These are phyloP conservation scores for Posidonia oceanica DNA, from an alignment of 116 monocot genomes.

Conservation along the genomic window DNA sequence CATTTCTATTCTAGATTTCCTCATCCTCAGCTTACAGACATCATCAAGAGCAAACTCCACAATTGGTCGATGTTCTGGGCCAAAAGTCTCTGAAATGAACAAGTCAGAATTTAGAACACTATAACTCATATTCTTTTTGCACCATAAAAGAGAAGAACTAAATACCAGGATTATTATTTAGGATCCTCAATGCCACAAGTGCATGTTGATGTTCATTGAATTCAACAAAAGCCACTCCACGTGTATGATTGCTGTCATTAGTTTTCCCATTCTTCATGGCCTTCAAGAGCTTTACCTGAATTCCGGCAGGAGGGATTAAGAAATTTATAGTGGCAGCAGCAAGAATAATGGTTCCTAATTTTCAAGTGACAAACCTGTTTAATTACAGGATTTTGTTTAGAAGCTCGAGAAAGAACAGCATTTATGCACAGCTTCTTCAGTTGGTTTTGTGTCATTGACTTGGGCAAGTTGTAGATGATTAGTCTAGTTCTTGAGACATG, in stretches of 20 bases:
- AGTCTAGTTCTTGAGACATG: conserved; percentile 90
- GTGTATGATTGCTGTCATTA: conserved; percentile 29
- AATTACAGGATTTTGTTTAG: conserved; percentile 81
- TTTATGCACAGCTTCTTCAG: conserved; percentile 67
- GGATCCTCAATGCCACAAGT: conserved; percentile 85
- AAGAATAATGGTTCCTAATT: neutral
- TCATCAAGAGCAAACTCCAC: conserved; percentile 86
- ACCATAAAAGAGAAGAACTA: neutral
- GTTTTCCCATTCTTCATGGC: conserved; percentile 56
- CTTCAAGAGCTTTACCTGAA: conserved; percentile 85
- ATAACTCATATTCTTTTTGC: neutral
- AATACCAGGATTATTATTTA: conserved; percentile 97
- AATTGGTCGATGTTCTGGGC: conserved; percentile 75
- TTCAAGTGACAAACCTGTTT: conserved; percentile 37
- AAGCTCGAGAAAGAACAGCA: conserved; percentile 78
- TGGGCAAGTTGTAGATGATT: conserved; percentile 87
- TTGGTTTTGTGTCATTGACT: conserved; percentile 57
- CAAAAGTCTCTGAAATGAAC: conserved; percentile 64
- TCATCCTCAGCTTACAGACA: conserved; percentile 8
- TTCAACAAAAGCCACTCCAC: conserved; percentile 93
- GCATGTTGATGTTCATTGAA: conserved; percentile 94
- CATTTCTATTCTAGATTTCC: conserved; percentile 6
- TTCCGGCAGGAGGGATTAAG: neutral
- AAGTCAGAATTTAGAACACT: neutral
- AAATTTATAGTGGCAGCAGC: neutral